Percentiles rank a stretch among this genome's conserved stretches.
Evolutionary conservation across 169 alveolate species (phyloP).

Genomic region (Eimeria brunetti): DNA sequence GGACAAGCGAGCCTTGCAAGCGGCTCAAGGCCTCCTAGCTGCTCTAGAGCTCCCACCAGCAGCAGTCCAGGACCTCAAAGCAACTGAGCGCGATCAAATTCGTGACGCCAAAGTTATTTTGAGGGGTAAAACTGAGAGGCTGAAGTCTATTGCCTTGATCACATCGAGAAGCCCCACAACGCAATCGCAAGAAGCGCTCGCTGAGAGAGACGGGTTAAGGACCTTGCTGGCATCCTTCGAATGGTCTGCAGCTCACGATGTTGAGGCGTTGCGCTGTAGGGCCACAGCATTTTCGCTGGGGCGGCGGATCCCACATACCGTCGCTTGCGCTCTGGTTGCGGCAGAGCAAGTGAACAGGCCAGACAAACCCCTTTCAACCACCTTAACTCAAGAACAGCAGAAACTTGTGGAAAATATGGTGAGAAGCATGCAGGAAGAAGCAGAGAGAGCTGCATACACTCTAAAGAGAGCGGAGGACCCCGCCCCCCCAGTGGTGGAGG

Average conservation of each 20-base stretch:
- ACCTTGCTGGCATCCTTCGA: background rate
- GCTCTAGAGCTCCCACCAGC: background rate
- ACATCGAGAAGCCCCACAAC: background rate
- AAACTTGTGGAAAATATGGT: background rate
- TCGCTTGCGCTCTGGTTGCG: background rate
- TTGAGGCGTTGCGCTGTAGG: background rate
- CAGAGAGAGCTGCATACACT: no score
- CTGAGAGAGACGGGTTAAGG: background rate
- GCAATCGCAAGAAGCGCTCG: no score
- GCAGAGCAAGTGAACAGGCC: background rate
- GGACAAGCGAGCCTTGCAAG: background rate
- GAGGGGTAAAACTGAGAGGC: background rate
- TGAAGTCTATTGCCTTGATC: background rate
- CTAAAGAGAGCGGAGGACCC: background rate
- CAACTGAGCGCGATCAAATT: background rate
- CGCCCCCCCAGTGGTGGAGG: background rate
- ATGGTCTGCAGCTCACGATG: background rate
- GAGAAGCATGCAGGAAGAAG: background rate
- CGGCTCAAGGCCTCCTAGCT: background rate
- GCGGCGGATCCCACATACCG: background rate
- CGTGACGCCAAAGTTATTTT: background rate
- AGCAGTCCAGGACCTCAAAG: background rate
- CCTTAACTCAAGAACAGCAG: background rate
- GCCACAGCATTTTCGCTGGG: background rate
- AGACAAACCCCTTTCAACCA: background rate